Evolutionary conservation across 1,284 basidiomycete genomes (phyloP).

Genomic region (Vanrija humicola): DNA sequence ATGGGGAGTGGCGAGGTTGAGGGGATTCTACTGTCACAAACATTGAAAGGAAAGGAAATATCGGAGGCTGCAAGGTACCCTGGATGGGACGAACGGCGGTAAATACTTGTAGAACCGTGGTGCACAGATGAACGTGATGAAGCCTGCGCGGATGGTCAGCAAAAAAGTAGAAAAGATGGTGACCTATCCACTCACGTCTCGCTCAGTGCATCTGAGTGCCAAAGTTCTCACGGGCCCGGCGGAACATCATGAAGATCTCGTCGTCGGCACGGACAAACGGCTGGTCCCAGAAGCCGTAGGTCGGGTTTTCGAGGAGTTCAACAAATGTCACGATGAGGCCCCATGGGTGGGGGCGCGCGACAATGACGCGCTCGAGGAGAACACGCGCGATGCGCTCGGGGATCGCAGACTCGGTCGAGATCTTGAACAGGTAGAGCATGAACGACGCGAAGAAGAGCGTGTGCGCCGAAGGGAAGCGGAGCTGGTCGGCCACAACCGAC

Average conservation of each 20-base stretch:
- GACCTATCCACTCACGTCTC: background rate
- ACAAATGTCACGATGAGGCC: slow-evolving; percentile 90
- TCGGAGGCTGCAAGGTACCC: slow-evolving; percentile 1
- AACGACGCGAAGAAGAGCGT: slow-evolving; percentile 93
- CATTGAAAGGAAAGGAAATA: slow-evolving; percentile 12
- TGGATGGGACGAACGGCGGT: slow-evolving; percentile 3
- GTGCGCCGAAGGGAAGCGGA: slow-evolving; percentile 94
- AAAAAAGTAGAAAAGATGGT: too few species aligned
- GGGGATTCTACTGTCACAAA: slow-evolving; percentile 26
- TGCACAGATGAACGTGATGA: background rate
- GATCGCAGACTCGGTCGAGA: slow-evolving; percentile 50
- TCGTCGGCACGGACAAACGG: slow-evolving; percentile 45
- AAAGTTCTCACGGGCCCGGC: slow-evolving; percentile 25
- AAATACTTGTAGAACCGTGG: slow-evolving; percentile 2
- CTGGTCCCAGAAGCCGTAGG: slow-evolving; percentile 49
- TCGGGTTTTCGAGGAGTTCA: slow-evolving; percentile 55
- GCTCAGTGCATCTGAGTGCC: slow-evolving; percentile 18
- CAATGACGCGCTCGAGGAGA: slow-evolving; percentile 87
- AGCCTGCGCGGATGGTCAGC: background rate
- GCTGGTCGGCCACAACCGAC: slow-evolving; percentile 83
- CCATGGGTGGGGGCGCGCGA: slow-evolving; percentile 95
- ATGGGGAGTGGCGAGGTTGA: background rate
- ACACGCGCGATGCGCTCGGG: slow-evolving; percentile 88
- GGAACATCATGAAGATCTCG: slow-evolving; percentile 43
- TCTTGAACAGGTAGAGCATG: slow-evolving; percentile 74